Percentiles rank a stretch among this genome's conserved stretches.
Conservation (phyloP, 352 stramenopile genomes). For the Phytophthora cryptogea region DNA sequence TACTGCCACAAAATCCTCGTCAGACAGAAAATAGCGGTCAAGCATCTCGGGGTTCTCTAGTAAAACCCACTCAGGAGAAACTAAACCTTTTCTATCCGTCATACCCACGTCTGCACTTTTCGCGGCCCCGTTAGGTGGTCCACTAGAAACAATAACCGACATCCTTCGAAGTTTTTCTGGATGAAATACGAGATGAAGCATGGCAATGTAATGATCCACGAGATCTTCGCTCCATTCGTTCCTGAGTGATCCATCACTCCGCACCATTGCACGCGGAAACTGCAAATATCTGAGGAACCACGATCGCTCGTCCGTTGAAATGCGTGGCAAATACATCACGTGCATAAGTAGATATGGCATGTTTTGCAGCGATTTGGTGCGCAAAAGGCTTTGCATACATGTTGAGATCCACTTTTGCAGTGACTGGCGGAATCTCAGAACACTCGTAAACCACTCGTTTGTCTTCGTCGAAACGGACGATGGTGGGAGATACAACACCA, state of each 20-base stretch:
- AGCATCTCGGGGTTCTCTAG: constrained; percentile 84
- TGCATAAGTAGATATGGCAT: constrained; percentile 89
- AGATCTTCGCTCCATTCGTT: constrained; percentile 82
- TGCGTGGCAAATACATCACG: constrained; percentile 81
- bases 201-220: constrained; percentile 85
- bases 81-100: constrained; percentile 37
- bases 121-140: constrained; percentile 34
- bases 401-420: constrained; percentile 85
- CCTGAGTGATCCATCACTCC: constrained; percentile 51
- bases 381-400: constrained; percentile 64
- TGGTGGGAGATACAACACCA: constrained; percentile 76
- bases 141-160: constrained; percentile 74
- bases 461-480: constrained; percentile 80
- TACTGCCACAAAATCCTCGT: constrained; percentile 85
- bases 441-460: constrained; percentile 80
- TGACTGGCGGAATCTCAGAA: constrained; percentile 73
- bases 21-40: constrained; percentile 79
- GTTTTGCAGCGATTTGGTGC: constrained; percentile 66
- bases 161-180: constrained; percentile 78
- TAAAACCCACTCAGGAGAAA: constrained; percentile 81
- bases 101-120: constrained; percentile 34
- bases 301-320: constrained; percentile 76
- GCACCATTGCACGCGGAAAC: constrained; percentile 73
- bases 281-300: constrained; percentile 85
- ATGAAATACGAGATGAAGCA: constrained; percentile 88